Base-by-base conservation (phyloP, 2,329 filamentous ascomycete species). In the Trichoderma guizhouense region DNA sequence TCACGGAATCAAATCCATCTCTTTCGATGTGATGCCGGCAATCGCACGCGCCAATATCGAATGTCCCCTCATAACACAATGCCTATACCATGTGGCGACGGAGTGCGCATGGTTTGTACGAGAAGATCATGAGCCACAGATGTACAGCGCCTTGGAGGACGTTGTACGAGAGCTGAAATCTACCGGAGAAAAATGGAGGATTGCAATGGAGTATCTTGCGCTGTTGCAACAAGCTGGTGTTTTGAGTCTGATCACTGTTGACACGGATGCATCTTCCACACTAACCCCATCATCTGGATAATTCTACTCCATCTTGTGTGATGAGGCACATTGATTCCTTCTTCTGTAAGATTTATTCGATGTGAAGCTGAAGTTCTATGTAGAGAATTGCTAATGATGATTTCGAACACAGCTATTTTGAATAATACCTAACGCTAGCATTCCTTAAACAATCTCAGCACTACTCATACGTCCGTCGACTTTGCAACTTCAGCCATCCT, bases 91-190 rank as follows among this genome's bases (percentile, higher is more conserved):
- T n/a, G 57, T 43, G 5, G 67, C 67, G 7, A 62, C 57, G 8
- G 67, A 69, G n/a, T 69, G 67, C 11, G 67, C 67, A 15, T 69
- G 67, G 67, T 69, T 69, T 24, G 24, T 69, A 3, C 57, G 67
- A 34, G 67, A 69, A 28, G 67, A 69, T 14, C 57, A 69, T 26
- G 67, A 69, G 18, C 39, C 67, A 7, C 67, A 62, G 6, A 69
- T 62, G 57, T 62, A 69, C n/a, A 69, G 43, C 30, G 67, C 67
- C 21, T n/a, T 69, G 57, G 67, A 61, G 15, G 67, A 61, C 21
- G 26, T 69, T 14, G 15, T 69, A 5, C 28, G 39, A 26, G 67
- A 58, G 6, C 7, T 69, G 3, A 51, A n/a, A 21, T 36, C 58
- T n/a, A 53, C 60, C 7, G 57, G 57, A 8, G 67, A 51, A 26